Percentiles rank a stretch among this genome's conserved stretches.
Conservation (phyloP, 441 rosid genomes). For the Syzygium syzygioides region DNA sequence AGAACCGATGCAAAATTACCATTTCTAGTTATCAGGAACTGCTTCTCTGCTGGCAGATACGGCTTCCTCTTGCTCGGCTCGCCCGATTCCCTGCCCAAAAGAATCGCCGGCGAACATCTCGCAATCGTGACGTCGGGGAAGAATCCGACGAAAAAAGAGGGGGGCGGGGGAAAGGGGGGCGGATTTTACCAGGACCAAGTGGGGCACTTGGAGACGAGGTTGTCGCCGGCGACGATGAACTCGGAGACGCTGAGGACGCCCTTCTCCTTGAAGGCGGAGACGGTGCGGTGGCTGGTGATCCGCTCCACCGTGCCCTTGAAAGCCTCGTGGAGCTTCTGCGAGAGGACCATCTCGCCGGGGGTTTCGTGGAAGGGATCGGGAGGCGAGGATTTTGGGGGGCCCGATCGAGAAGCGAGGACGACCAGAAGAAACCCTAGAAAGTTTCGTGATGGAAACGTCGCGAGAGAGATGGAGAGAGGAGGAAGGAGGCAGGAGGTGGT, state of each 20-base stretch:
- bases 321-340: slow-evolving; percentile 83
- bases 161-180: not conserved
- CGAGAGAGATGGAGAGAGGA: not conserved
- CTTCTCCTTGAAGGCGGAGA: slow-evolving; percentile 94
- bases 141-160: not conserved
- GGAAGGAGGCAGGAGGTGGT: not conserved
- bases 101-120: not conserved
- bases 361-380: not conserved
- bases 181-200: slow-evolving; percentile 91
- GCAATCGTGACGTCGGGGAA: not conserved
- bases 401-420: not conserved
- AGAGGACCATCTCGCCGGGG: slow-evolving; percentile 35
- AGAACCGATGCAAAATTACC: slow-evolving; percentile 28
- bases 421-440: not conserved
- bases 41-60: slow-evolving; percentile 79
- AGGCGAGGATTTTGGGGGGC: too few relatives aligned
- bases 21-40: slow-evolving; percentile 89
- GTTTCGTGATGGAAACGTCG: not conserved
- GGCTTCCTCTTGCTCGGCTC: slow-evolving; percentile 90
- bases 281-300: slow-evolving; percentile 85
- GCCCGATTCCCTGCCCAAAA: slow-evolving; percentile 78
- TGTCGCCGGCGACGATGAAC: slow-evolving; percentile 90
- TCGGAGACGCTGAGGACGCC: slow-evolving; percentile 97
- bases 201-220: slow-evolving; percentile 97
- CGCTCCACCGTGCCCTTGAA: slow-evolving; percentile 95